Conservation (phyloP, 257 asterid species). For the Echium plantagineum region DNA sequence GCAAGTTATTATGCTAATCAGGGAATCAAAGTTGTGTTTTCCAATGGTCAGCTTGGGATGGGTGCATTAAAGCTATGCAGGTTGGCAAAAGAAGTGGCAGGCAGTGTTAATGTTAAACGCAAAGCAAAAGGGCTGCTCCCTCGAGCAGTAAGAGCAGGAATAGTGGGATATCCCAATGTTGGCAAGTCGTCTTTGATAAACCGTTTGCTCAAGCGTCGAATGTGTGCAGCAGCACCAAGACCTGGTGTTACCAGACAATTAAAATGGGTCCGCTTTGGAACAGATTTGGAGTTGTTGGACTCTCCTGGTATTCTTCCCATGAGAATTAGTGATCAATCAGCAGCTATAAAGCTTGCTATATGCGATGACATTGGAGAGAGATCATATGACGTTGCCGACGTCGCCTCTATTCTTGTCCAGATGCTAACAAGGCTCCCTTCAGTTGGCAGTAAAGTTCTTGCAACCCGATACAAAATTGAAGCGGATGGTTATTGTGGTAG, state of each 20-base stretch:
- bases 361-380: constrained; percentile 97
- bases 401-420: constrained; percentile 87
- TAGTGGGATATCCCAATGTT: constrained; percentile 92
- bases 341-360: constrained; percentile 87
- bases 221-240: constrained; percentile 98
- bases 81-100: constrained; percentile 71
- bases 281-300: constrained; percentile 75
- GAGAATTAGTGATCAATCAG: constrained; percentile 86
- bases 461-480: constrained; percentile 65
- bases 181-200: constrained; percentile 94
- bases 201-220: constrained; percentile 88
- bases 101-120: constrained; percentile 73
- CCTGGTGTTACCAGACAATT: constrained; percentile 95
- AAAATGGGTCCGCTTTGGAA: constrained; percentile 89
- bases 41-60: constrained; percentile 81
- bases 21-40: constrained; percentile 70
- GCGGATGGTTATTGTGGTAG: constrained; percentile 47
- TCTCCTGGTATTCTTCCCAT: constrained; percentile 94
- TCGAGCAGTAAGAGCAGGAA: constrained; percentile 96
- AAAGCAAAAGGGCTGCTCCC: constrained; percentile 83
- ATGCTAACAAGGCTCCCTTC: constrained; percentile 65
- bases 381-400: constrained; percentile 66
- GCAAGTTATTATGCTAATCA: constrained; percentile 81
- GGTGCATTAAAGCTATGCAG: constrained; percentile 76
- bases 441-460: constrained; percentile 53